phyloP scores from a whole-genome alignment of 768 basidiomycete genomes.

The Termitomyces bulborhizus region DNA sequence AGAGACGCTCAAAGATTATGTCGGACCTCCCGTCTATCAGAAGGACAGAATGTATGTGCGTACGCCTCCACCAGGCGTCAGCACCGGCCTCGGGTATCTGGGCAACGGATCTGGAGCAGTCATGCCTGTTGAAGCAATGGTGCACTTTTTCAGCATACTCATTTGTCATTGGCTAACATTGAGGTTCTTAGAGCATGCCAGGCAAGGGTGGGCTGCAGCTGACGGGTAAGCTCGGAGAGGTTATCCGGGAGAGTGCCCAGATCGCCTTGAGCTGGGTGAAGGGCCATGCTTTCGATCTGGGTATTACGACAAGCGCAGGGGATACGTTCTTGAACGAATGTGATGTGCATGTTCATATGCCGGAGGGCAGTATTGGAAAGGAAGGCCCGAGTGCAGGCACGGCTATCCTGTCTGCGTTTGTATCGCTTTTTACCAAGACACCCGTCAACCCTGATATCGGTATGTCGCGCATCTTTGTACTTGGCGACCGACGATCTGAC shows the following conservation, averaged over 20 bases:
- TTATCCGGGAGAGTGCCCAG: conserved; percentile 94
- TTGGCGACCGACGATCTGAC: background rate
- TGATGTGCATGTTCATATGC: conserved; percentile 97
- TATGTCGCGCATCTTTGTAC: conserved; percentile 29
- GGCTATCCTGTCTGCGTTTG: conserved; percentile 86
- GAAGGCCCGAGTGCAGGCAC: conserved; percentile 97
- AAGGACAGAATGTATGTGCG: conserved; percentile 85
- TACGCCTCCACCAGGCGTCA: conserved; percentile 85
- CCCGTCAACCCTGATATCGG: conserved; percentile 84
- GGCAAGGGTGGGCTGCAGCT: conserved; percentile 90
- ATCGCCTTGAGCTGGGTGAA: conserved; percentile 94
- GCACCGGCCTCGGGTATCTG: conserved; percentile 91
- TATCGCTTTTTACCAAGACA: conserved; percentile 85
- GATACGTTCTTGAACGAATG: conserved; percentile 80
- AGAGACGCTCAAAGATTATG: conserved; percentile 92
- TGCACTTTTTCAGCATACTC: conserved; percentile 20
- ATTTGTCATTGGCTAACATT: background rate
- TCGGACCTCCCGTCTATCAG: conserved; percentile 93
- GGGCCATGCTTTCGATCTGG: conserved; percentile 81
- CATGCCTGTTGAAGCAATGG: conserved; percentile 95
- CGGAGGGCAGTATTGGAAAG: conserved; percentile 88
- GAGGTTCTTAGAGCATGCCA: conserved; percentile 77
- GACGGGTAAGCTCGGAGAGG: conserved; percentile 97
- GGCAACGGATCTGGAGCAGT: conserved; percentile 96
- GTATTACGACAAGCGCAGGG: conserved; percentile 65